Percentiles rank a stretch among this genome's conserved stretches.
These are phyloP conservation scores for Lolium multiflorum DNA, from an alignment of 176 grass and related monocot species.

Conservation along the genomic window DNA sequence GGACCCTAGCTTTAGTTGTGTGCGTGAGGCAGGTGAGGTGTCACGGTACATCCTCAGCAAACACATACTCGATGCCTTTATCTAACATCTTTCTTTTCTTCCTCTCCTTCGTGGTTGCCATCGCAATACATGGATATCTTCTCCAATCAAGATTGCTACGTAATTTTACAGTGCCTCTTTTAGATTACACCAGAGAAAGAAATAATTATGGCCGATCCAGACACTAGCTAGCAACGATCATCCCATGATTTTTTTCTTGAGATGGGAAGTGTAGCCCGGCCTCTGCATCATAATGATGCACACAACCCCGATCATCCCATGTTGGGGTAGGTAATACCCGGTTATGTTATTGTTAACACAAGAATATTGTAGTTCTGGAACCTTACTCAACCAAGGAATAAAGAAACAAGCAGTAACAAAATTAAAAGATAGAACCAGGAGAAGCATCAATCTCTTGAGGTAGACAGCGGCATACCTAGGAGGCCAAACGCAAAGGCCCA, in stretches of 20 bases:
- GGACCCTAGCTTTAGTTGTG: background rate
- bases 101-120: background rate
- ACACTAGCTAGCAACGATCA: no score
- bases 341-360: no score
- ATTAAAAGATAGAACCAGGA: no score
- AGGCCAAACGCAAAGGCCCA: slow-evolving; percentile 70
- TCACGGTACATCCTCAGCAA: background rate
- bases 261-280: no score
- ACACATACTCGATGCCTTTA: background rate
- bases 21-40: background rate
- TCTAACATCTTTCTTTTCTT: background rate
- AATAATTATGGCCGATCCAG: no score
- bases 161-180: background rate
- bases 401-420: background rate
- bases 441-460: background rate
- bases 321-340: no score
- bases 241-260: no score
- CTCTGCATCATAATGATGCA: no score
- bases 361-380: no score
- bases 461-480: slow-evolving; percentile 42
- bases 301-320: no score
- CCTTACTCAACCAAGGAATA: background rate
- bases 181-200: no score
- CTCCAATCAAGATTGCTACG: background rate
- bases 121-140: background rate